Percentiles rank a stretch among this genome's conserved stretches.
These are phyloP conservation scores for Hypoxylon sp. DNA, from an alignment of 2,329 filamentous ascomycete genomes.

Conservation along the genomic window DNA sequence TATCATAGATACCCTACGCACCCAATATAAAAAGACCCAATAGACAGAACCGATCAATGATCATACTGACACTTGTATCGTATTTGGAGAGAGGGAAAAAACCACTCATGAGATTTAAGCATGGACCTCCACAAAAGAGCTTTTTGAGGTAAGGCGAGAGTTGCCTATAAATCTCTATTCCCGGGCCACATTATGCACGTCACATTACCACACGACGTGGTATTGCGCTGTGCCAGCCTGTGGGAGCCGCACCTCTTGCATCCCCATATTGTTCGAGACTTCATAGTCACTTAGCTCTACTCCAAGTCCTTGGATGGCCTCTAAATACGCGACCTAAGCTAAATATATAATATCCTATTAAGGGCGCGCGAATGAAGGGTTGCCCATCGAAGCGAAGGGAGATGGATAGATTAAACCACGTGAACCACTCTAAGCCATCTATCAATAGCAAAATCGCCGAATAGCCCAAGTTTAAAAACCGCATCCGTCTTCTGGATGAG, in stretches of 20 bases:
- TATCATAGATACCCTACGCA: slow-evolving; percentile 9
- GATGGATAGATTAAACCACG: slow-evolving; percentile 4
- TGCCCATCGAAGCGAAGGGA: slow-evolving; percentile 1
- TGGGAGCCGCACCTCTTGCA: slow-evolving; percentile 7
- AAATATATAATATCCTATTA: not conserved
- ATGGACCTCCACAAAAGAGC: slow-evolving; percentile 5
- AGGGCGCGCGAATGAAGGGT: not conserved
- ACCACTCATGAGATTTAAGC: slow-evolving; percentile 1
- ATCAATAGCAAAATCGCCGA: slow-evolving; percentile 1
- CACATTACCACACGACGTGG: slow-evolving; percentile 5
- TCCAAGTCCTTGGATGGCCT: not conserved
- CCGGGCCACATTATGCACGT: slow-evolving; percentile 9
- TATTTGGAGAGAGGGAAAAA: not conserved
- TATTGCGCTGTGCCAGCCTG: slow-evolving; percentile 3
- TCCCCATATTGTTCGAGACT: slow-evolving; percentile 1
- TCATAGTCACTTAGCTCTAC: not conserved
- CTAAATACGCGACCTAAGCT: slow-evolving; percentile 6
- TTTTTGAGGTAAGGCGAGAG: slow-evolving; percentile 1
- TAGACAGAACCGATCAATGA: slow-evolving; percentile 5
- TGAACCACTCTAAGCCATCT: not conserved
- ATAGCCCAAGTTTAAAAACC: not conserved
- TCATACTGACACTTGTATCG: slow-evolving; percentile 16
- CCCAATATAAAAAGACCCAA: slow-evolving; percentile 15
- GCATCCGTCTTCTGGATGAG: not conserved
- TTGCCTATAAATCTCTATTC: not conserved